Evolutionary conservation across 2,329 filamentous ascomycete species (phyloP).

Genomic region (Rutstroemia sydowiana): DNA sequence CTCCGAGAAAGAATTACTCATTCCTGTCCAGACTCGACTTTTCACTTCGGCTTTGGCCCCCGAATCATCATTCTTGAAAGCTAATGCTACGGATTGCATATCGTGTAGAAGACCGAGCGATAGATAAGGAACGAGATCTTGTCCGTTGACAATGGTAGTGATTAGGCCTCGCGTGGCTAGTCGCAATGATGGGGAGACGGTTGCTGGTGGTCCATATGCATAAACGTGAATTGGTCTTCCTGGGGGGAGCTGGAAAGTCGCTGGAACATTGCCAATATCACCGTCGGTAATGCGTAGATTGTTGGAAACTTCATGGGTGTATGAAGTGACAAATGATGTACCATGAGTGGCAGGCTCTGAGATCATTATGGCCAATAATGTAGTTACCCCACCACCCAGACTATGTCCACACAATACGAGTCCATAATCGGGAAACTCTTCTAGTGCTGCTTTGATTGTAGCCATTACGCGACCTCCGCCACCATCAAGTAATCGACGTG

Average conservation of each 20-base stretch:
- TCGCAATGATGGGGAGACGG: constrained; percentile 62
- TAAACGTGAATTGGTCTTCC: constrained; percentile 71
- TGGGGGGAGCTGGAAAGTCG: constrained; percentile 48
- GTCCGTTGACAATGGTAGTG: constrained; percentile 65
- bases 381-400: constrained; percentile 46
- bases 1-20: constrained; percentile 54
- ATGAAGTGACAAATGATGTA: constrained; percentile 47
- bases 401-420: constrained; percentile 50
- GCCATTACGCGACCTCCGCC: constrained; percentile 43
- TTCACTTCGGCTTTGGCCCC: constrained; percentile 61
- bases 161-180: constrained; percentile 66
- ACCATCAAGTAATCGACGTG: constrained; percentile 42
- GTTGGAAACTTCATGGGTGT: constrained; percentile 64
- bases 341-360: constrained; percentile 38
- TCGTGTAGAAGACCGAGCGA: constrained; percentile 70
- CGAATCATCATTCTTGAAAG: constrained; percentile 65
- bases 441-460: constrained; percentile 43
- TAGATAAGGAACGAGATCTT: constrained; percentile 66
- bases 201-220: constrained; percentile 68
- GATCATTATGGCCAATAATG: constrained; percentile 47
- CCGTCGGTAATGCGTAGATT: constrained; percentile 54
- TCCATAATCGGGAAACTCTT: constrained; percentile 48
- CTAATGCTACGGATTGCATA: constrained; percentile 62
- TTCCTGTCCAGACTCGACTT: constrained; percentile 56
- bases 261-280: constrained; percentile 16